Evolutionary conservation across 768 basidiomycete species (phyloP).

Genomic region (Russula sp.): DNA sequence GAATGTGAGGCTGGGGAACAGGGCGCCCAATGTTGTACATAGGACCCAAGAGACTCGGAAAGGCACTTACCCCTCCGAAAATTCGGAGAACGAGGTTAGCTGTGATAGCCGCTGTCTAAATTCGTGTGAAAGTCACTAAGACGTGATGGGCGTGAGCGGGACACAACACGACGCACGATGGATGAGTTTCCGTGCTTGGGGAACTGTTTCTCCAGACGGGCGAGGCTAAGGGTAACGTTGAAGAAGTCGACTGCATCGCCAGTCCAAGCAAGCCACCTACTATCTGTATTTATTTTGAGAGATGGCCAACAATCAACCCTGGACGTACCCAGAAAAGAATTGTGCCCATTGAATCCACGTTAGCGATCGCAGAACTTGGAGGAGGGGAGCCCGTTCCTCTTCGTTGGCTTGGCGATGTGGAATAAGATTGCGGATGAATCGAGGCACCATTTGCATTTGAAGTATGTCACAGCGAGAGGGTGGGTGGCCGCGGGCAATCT

Average conservation of each 20-base stretch:
- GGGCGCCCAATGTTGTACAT: too few relatives aligned
- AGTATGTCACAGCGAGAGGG: neutral
- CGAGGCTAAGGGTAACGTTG: slow-evolving; percentile 55
- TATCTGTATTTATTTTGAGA: neutral
- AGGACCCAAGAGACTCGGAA: neutral
- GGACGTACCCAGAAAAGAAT: slow-evolving; percentile 46
- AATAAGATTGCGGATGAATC: slow-evolving; percentile 2
- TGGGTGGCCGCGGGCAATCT: neutral
- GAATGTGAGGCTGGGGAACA: too few relatives aligned
- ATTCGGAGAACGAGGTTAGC: slow-evolving; percentile 86
- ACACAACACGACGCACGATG: slow-evolving; percentile 36
- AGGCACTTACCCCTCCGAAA: slow-evolving; percentile 49
- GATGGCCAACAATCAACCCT: neutral
- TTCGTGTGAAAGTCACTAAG: neutral
- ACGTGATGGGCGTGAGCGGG: neutral
- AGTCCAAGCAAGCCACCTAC: slow-evolving; percentile 78
- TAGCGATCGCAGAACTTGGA: slow-evolving; percentile 37
- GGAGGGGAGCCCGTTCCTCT: slow-evolving; percentile 29
- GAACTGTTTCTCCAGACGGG: slow-evolving; percentile 44
- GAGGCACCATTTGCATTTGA: slow-evolving; percentile 1
- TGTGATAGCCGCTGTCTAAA: slow-evolving; percentile 72
- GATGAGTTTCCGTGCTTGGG: slow-evolving; percentile 30
- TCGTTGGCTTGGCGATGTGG: neutral
- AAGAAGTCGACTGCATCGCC: slow-evolving; percentile 86
- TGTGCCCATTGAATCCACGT: slow-evolving; percentile 47